Percentiles rank a stretch among this genome's conserved stretches.
phyloP scores from a whole-genome alignment of 305 asterid species.

The Fraxinus baroniana region DNA sequence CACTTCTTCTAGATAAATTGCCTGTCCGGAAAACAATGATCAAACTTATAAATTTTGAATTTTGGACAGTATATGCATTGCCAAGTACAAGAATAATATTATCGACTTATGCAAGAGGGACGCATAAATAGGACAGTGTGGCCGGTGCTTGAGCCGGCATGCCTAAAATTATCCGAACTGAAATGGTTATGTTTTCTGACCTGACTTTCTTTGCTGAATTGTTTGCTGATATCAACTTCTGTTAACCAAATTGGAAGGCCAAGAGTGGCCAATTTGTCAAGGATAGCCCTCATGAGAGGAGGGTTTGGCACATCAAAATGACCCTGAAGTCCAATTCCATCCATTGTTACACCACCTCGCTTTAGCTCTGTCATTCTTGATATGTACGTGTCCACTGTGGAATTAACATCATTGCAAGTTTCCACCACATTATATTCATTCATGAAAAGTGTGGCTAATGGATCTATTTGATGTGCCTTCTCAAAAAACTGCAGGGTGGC shows the following conservation, averaged over 20 bases:
- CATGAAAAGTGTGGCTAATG: conserved; percentile 59
- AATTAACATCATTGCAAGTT: conserved; percentile 50
- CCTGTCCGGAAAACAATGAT: conserved; percentile 23
- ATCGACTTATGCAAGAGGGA: background rate
- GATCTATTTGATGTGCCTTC: conserved; percentile 55
- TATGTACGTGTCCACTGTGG: conserved; percentile 55
- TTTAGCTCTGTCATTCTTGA: conserved; percentile 48
- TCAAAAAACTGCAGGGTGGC: conserved; percentile 51
- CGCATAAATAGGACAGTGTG: background rate
- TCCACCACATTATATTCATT: conserved; percentile 75
- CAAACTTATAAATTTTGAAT: background rate
- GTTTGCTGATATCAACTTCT: conserved; percentile 66
- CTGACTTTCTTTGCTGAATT: conserved; percentile 48
- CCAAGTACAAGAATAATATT: background rate
- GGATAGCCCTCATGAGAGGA: conserved; percentile 61
- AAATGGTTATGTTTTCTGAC: conserved; percentile 23
- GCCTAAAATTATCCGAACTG: background rate
- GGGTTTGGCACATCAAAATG: conserved; percentile 65
- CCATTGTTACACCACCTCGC: conserved; percentile 50
- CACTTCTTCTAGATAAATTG: conserved; percentile 37
- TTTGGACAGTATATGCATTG: background rate
- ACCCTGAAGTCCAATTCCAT: conserved; percentile 75
- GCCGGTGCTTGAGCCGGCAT: background rate
- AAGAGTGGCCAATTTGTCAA: conserved; percentile 66
- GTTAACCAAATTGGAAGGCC: conserved; percentile 83